A percentile compares a stretch with the other conserved stretches of the same genome.
These are phyloP conservation scores for Capillidium heterosporum DNA, from an alignment of 371 early-diverging fungal species.

Conservation along the genomic window DNA sequence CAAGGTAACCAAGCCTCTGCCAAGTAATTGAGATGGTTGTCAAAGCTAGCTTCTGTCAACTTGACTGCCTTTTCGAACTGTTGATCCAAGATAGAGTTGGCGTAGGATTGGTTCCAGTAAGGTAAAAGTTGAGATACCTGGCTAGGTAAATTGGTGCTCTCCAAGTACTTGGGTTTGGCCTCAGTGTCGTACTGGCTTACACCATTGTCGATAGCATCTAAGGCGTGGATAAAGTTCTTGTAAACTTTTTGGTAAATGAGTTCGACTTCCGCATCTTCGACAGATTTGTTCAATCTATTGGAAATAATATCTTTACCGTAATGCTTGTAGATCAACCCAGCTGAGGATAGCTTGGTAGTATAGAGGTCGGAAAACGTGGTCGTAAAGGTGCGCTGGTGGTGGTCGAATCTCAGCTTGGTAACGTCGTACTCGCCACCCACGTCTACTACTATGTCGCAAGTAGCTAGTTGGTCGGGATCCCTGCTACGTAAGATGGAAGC, in stretches of 20 bases:
- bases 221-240: conserved; percentile 57
- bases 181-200: conserved; percentile 64
- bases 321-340: conserved; percentile 83
- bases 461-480: conserved; percentile 55
- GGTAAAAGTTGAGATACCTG: conserved; percentile 80
- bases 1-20: conserved; percentile 76
- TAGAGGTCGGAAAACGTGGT: conserved; percentile 71
- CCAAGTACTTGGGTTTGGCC: conserved; percentile 59
- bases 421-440: conserved; percentile 94
- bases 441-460: conserved; percentile 88
- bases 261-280: conserved; percentile 31
- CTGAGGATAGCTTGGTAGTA: conserved; percentile 74
- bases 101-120: conserved; percentile 69
- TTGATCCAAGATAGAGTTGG: conserved; percentile 35
- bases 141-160: conserved; percentile 54
- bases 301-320: conserved; percentile 71
- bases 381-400: conserved; percentile 90
- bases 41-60: conserved; percentile 61
- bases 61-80: conserved; percentile 53
- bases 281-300: conserved; percentile 25
- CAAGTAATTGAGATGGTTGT: conserved; percentile 37
- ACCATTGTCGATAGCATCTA: conserved; percentile 85
- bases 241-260: conserved; percentile 63
- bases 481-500: conserved; percentile 73
- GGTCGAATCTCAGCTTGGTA: conserved; percentile 66